These are phyloP conservation scores for Calvatia gigantea DNA, from an alignment of 768 basidiomycete genomes.

Conservation along the genomic window DNA sequence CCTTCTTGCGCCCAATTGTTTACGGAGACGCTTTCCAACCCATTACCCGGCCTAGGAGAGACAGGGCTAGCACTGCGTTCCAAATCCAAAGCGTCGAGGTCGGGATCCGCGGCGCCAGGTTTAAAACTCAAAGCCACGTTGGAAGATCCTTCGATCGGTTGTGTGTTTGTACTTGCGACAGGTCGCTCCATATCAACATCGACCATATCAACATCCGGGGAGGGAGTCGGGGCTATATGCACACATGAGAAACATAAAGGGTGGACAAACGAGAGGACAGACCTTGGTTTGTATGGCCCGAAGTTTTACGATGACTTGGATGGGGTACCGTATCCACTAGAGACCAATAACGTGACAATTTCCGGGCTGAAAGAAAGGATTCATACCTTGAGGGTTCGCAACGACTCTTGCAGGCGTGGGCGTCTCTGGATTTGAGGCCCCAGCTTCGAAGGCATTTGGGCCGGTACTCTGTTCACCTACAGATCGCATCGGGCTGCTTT, in stretches of 20 bases:
- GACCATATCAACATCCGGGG: not conserved
- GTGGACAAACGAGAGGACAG: not conserved
- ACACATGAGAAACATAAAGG: not conserved
- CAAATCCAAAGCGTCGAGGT: not conserved
- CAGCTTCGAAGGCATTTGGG: not conserved
- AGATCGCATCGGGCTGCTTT: not conserved
- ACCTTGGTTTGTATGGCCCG: not conserved
- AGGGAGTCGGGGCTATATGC: not conserved
- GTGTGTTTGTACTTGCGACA: not conserved
- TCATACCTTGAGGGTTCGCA: not conserved
- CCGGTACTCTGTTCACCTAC: not conserved
- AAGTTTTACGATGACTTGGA: not conserved
- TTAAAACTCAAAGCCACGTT: not conserved
- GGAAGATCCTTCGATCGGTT: not conserved
- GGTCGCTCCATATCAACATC: not conserved
- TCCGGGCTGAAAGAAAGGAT: not conserved
- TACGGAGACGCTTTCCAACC: not conserved
- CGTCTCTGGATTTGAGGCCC: not conserved
- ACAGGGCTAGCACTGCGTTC: slow-evolving; percentile 5
- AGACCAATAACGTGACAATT: not conserved
- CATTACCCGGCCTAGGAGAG: not conserved
- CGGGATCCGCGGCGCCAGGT: not conserved
- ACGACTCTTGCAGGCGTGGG: not conserved
- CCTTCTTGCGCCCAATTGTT: slow-evolving; percentile 1
- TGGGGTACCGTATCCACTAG: not conserved